Conservation (phyloP, 2,329 filamentous ascomycete species). For the Venturia nashicola region DNA sequence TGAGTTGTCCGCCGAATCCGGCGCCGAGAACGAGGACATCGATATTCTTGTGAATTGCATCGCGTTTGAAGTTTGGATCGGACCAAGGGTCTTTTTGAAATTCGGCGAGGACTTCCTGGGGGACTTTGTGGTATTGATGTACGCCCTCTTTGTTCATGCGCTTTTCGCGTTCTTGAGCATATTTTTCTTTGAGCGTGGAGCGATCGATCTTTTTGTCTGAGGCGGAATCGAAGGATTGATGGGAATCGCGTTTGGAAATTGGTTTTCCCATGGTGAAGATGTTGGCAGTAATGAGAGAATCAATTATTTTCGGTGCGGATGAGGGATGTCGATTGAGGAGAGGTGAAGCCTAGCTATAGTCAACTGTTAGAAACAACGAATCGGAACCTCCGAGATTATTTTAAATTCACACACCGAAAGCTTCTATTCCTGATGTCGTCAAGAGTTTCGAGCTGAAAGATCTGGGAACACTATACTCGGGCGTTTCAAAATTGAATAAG, state of each 20-base stretch:
- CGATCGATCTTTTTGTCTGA: not conserved
- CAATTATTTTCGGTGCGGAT: too few species aligned
- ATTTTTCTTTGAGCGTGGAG: conserved; percentile 13
- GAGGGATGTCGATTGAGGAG: not conserved
- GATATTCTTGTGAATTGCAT: conserved; percentile 17
- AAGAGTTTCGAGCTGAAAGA: not conserved
- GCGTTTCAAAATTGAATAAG: not conserved
- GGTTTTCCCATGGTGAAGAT: not conserved
- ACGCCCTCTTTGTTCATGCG: conserved; percentile 15
- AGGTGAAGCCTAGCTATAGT: not conserved
- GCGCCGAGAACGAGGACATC: conserved; percentile 30
- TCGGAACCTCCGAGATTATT: not conserved
- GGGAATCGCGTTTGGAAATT: not conserved
- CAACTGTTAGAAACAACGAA: not conserved
- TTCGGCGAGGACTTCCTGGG: not conserved
- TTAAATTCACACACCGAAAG: not conserved
- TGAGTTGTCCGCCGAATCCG: conserved; percentile 32
- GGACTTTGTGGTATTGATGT: not conserved
- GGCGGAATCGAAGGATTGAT: not conserved
- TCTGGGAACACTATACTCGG: not conserved
- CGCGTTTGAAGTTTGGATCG: conserved; percentile 11
- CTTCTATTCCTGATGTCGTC: not conserved
- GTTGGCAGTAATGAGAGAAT: too few species aligned
- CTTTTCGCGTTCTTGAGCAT: conserved; percentile 19
- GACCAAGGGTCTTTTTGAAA: conserved; percentile 6